These are phyloP conservation scores for Amauroascus niger DNA, from an alignment of 2,329 filamentous ascomycete genomes.

Conservation along the genomic window DNA sequence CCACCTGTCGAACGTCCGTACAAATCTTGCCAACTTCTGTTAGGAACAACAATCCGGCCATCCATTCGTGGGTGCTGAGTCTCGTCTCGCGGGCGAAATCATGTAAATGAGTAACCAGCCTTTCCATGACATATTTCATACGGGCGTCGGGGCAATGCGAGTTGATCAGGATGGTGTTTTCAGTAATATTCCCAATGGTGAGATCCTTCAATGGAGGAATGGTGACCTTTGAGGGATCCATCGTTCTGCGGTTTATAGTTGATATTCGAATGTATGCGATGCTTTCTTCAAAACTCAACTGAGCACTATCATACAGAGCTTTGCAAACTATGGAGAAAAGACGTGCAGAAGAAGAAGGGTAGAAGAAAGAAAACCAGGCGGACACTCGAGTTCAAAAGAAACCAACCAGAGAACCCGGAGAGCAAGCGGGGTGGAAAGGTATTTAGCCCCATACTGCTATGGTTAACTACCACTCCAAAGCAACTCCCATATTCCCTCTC, in stretches of 20 bases:
- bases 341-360: background rate
- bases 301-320: background rate
- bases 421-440: constrained; percentile 3
- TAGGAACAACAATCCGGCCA: constrained; percentile 61
- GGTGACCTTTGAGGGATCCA: constrained; percentile 37
- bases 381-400: no score
- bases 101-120: constrained; percentile 66
- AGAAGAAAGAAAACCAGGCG: no score
- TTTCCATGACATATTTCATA: constrained; percentile 61
- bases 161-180: constrained; percentile 54
- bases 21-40: constrained; percentile 64
- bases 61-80: constrained; percentile 69
- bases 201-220: constrained; percentile 31
- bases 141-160: constrained; percentile 56
- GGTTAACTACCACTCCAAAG: background rate
- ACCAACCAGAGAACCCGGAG: background rate
- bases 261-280: background rate
- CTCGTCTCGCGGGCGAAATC: constrained; percentile 73
- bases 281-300: background rate
- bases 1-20: constrained; percentile 60
- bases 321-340: background rate
- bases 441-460: background rate
- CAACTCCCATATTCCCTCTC: background rate
- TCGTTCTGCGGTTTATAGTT: constrained; percentile 18
- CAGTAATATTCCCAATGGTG: constrained; percentile 26